phyloP scores from a whole-genome alignment of 2,329 filamentous ascomycete genomes.

The Cytospora chrysosperma region DNA sequence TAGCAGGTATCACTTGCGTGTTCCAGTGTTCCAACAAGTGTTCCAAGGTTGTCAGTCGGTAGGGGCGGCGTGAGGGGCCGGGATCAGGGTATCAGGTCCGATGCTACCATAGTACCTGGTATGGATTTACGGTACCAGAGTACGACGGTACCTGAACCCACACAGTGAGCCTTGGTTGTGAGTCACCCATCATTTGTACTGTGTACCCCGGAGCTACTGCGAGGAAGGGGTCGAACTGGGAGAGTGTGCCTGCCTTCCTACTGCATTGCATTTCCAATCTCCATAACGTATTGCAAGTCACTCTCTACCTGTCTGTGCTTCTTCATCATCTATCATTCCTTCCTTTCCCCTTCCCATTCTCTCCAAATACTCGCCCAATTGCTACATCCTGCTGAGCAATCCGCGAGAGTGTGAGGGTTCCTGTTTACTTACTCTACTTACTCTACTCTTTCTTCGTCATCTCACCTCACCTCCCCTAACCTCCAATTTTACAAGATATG shows the following conservation, averaged over 20 bases:
- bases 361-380: constrained; percentile 8
- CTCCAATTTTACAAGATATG: not conserved
- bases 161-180: not conserved
- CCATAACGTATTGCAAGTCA: not conserved
- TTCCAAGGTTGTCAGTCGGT: not conserved
- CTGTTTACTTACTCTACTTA: not conserved
- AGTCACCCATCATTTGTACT: not conserved
- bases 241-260: not conserved
- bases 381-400: constrained; percentile 7
- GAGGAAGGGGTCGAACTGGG: no score
- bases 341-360: not conserved
- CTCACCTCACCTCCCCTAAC: not conserved
- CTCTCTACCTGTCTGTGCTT: constrained; percentile 10
- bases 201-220: not conserved
- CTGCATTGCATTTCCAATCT: not conserved
- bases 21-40: not conserved
- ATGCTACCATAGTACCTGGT: not conserved
- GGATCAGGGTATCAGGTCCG: constrained; percentile 8
- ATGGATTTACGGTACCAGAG: not conserved
- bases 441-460: not conserved
- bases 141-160: constrained; percentile 10
- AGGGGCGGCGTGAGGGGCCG: constrained; percentile 11
- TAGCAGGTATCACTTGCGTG: no score
- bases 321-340: constrained; percentile 14
- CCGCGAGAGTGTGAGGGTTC: not conserved